These are phyloP conservation scores for Flaveria trinervia DNA, from an alignment of 129 eudicot species.

Conservation along the genomic window DNA sequence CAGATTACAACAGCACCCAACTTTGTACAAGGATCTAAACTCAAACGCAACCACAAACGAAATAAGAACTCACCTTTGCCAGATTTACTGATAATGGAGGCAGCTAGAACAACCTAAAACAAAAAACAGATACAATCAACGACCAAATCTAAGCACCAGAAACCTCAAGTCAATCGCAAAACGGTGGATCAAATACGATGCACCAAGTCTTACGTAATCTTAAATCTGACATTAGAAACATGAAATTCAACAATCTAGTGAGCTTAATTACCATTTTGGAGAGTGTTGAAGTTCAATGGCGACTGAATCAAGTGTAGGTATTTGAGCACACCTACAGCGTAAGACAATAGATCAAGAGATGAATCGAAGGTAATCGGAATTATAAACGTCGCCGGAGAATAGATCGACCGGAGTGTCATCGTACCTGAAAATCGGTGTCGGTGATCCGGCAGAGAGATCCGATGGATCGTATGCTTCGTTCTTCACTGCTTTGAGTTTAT, in stretches of 20 bases:
- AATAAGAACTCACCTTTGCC: slow-evolving; percentile 63
- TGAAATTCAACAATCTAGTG: slow-evolving; percentile 19
- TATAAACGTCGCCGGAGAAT: background rate
- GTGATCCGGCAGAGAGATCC: slow-evolving; percentile 22
- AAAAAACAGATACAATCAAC: background rate
- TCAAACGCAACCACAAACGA: background rate
- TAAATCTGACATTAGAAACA: background rate
- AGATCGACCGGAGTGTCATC: slow-evolving; percentile 11
- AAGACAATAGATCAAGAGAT: slow-evolving; percentile 11
- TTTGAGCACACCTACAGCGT: slow-evolving; percentile 20
- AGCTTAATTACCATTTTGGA: slow-evolving; percentile 30
- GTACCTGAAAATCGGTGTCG: background rate
- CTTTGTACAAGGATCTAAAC: background rate
- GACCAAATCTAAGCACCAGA: slow-evolving; percentile 4
- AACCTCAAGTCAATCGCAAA: background rate
- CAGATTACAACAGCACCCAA: background rate
- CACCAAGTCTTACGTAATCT: background rate
- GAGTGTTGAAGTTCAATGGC: slow-evolving; percentile 30
- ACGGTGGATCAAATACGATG: slow-evolving; percentile 14
- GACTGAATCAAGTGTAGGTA: slow-evolving; percentile 18
- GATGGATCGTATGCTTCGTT: slow-evolving; percentile 24
- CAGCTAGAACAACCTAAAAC: slow-evolving; percentile 82
- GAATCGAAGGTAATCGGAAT: background rate
- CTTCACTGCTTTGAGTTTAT: background rate
- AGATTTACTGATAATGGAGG: slow-evolving; percentile 74